Percentiles rank a stretch among this genome's conserved stretches.
Conservation (phyloP, 1,284 basidiomycete species). For the Porphyrellus sp. region DNA sequence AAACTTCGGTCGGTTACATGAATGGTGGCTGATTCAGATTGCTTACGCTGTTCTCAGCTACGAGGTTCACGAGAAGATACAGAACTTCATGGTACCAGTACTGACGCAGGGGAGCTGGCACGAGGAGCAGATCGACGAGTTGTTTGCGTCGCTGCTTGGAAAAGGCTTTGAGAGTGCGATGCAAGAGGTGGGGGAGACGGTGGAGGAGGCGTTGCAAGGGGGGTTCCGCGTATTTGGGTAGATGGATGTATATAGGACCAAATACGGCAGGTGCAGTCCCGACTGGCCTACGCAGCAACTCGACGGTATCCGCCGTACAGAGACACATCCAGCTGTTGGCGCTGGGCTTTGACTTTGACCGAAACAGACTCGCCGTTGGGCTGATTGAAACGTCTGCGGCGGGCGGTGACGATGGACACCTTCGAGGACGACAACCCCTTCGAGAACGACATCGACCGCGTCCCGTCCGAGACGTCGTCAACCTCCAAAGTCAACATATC, state of each 20-base stretch:
- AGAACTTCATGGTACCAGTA: slow-evolving; percentile 92
- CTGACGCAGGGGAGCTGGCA: slow-evolving; percentile 72
- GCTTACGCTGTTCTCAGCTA: slow-evolving; percentile 51
- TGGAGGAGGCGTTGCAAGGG: slow-evolving; percentile 25
- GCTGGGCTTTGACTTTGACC: neutral
- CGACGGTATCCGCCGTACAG: neutral
- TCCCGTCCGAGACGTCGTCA: slow-evolving; percentile 63
- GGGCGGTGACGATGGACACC: slow-evolving; percentile 48
- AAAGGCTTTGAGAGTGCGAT: slow-evolving; percentile 50
- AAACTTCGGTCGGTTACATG: slow-evolving; percentile 62
- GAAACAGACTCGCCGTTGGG: neutral
- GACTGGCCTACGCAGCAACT: slow-evolving; percentile 11
- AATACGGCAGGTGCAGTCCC: slow-evolving; percentile 24
- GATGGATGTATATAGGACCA: slow-evolving; percentile 21
- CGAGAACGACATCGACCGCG: slow-evolving; percentile 58
- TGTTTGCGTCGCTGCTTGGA: slow-evolving; percentile 84
- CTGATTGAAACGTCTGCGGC: neutral
- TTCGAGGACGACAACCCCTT: slow-evolving; percentile 82
- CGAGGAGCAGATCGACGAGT: slow-evolving; percentile 89
- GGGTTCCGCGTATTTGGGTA: slow-evolving; percentile 59
- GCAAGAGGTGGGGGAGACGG: slow-evolving; percentile 23
- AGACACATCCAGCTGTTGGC: neutral
- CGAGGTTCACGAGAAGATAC: slow-evolving; percentile 89
- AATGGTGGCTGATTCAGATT: neutral
- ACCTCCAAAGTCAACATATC: slow-evolving; percentile 60